Evolutionary conservation across 164 flowering plant genomes (phyloP).

Genomic region (Dillenia suffruticosa): DNA sequence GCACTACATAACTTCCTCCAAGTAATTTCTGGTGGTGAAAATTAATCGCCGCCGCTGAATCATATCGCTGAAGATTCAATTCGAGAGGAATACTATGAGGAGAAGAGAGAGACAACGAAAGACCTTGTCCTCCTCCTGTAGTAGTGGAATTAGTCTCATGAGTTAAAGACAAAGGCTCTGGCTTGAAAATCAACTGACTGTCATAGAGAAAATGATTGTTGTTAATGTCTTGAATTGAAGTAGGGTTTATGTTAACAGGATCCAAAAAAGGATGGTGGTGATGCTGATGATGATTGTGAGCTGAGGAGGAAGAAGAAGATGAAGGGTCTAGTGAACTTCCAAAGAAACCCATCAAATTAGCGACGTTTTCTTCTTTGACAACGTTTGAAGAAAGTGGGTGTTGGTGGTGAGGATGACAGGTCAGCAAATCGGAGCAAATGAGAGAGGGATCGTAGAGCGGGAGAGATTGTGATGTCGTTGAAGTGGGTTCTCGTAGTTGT

Average conservation of each 20-base stretch:
- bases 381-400: slow-evolving; percentile 1
- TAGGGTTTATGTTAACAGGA: slow-evolving; percentile 37
- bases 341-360: slow-evolving; percentile 35
- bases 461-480: slow-evolving; percentile 20
- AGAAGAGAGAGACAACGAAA: slow-evolving; percentile 67
- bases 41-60: slow-evolving; percentile 3
- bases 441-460: slow-evolving; percentile 46
- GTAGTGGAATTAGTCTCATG: slow-evolving; percentile 1
- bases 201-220: slow-evolving; percentile 24
- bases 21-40: slow-evolving; percentile 8
- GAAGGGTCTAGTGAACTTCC: slow-evolving; percentile 11
- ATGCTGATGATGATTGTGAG: slow-evolving; percentile 9
- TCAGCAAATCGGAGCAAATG: slow-evolving; percentile 24
- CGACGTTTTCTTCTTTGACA: slow-evolving; percentile 27
- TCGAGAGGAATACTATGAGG: slow-evolving; percentile 33
- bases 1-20: slow-evolving; percentile 19
- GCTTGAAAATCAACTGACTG: slow-evolving; percentile 29
- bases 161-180: slow-evolving; percentile 21
- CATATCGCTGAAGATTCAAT: slow-evolving; percentile 34
- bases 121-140: slow-evolving; percentile 27
- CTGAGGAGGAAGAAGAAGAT: slow-evolving; percentile 31
- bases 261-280: slow-evolving; percentile 30
- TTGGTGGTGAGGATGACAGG: slow-evolving; percentile 14
- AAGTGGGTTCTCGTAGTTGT: not conserved
- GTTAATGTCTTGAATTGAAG: slow-evolving; percentile 26